These are phyloP conservation scores for Scutellaria minor DNA, from an alignment of 257 asterid species.

Conservation along the genomic window DNA sequence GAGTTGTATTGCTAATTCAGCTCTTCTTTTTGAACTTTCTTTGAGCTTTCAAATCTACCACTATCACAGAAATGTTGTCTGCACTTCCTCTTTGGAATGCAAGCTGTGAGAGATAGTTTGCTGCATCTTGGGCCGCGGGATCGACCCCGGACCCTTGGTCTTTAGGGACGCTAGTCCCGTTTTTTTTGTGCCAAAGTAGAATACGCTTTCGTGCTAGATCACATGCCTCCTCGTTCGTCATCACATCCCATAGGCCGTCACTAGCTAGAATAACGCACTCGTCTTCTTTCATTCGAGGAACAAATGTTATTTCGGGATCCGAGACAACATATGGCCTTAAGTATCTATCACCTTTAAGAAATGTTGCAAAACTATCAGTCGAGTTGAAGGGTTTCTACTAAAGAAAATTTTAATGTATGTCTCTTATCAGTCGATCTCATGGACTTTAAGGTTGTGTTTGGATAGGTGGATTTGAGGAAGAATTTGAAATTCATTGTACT, in stretches of 20 bases:
- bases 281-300: slow-evolving; percentile 53
- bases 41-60: slow-evolving; percentile 57
- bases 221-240: slow-evolving; percentile 57
- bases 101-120: slow-evolving; percentile 48
- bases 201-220: slow-evolving; percentile 53
- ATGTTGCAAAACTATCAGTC: background rate
- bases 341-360: slow-evolving; percentile 48
- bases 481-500: too few species aligned
- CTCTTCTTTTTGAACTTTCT: slow-evolving; percentile 50
- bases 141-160: slow-evolving; percentile 41
- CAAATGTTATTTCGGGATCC: slow-evolving; percentile 49
- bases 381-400: too few species aligned
- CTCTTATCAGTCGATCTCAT: too few species aligned
- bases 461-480: too few species aligned
- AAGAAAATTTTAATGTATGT: too few species aligned
- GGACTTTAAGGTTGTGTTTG: too few species aligned
- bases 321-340: slow-evolving; percentile 53
- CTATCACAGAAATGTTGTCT: slow-evolving; percentile 54
- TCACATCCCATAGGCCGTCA: slow-evolving; percentile 60
- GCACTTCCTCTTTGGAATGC: slow-evolving; percentile 59
- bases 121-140: slow-evolving; percentile 56
- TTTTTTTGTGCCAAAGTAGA: slow-evolving; percentile 57
- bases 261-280: slow-evolving; percentile 60
- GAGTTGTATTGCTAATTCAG: slow-evolving; percentile 16
- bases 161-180: slow-evolving; percentile 24